A percentile compares a stretch with the other conserved stretches of the same genome.
Evolutionary conservation across 768 basidiomycete species (phyloP).

Genomic region (Mycena epipterygia): DNA sequence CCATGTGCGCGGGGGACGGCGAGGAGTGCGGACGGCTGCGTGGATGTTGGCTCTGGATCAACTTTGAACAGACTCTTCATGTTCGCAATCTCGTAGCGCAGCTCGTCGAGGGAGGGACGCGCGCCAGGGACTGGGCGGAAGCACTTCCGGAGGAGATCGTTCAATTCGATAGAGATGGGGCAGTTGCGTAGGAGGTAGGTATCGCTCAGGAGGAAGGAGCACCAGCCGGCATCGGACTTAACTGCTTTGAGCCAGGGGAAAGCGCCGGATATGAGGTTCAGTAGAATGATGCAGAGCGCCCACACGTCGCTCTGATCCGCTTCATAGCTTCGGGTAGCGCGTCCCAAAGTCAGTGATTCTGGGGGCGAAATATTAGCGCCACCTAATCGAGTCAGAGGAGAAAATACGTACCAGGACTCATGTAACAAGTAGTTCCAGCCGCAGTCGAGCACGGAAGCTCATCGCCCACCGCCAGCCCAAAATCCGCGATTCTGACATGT

Average conservation of each 20-base stretch:
- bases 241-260: conserved; percentile 67
- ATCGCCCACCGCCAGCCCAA: conserved; percentile 56
- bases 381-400: too few species aligned
- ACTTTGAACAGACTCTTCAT: conserved; percentile 56
- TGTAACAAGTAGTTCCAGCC: conserved; percentile 38
- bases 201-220: conserved; percentile 59
- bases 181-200: conserved; percentile 62
- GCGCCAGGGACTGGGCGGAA: conserved; percentile 58
- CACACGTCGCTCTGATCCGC: conserved; percentile 59
- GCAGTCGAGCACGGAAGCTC: conserved; percentile 24
- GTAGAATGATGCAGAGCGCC: conserved; percentile 65
- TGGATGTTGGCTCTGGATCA: background rate
- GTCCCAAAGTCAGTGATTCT: background rate
- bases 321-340: background rate
- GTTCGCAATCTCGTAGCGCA: conserved; percentile 56
- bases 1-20: background rate
- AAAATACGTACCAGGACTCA: too few species aligned
- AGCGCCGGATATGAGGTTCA: conserved; percentile 68
- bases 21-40: background rate
- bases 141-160: conserved; percentile 62
- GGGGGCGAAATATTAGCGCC: too few species aligned
- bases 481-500: conserved; percentile 63
- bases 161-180: conserved; percentile 63
- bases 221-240: conserved; percentile 62
- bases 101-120: conserved; percentile 58